These are phyloP conservation scores for Tribonema minus DNA, from an alignment of 108 stramenopile genomes.

Conservation along the genomic window DNA sequence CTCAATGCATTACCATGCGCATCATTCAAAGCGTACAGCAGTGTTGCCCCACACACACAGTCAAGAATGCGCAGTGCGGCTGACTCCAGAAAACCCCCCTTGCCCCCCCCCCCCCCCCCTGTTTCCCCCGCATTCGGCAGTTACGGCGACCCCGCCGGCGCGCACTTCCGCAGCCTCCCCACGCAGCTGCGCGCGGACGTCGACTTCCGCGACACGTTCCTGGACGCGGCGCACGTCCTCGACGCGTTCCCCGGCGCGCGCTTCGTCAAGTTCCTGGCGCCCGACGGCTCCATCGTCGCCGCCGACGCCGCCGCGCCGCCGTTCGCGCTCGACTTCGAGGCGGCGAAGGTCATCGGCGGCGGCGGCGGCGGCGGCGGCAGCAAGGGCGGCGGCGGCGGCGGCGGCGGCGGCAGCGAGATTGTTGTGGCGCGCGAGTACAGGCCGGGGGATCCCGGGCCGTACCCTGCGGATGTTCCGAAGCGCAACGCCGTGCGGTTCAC, in stretches of 20 bases:
- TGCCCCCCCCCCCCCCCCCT: not conserved
- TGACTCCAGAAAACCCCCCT: not conserved
- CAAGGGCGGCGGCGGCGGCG: not conserved
- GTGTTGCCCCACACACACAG: too few relatives aligned
- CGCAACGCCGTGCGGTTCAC: constrained; percentile 90
- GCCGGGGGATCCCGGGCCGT: not conserved
- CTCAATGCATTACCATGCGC: too few relatives aligned
- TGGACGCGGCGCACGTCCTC: constrained; percentile 66
- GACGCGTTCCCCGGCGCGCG: constrained; percentile 58
- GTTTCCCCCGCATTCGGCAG: not conserved
- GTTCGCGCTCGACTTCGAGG: not conserved
- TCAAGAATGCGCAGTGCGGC: too few relatives aligned
- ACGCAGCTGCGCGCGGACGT: constrained; percentile 57
- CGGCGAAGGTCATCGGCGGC: not conserved
- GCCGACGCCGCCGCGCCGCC: not conserved
- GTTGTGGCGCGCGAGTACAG: not conserved
- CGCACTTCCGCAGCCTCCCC: constrained; percentile 55
- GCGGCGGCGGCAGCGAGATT: not conserved
- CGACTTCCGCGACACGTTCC: constrained; percentile 84
- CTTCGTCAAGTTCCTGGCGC: not conserved
- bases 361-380: not conserved
- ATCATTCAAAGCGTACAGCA: too few relatives aligned
- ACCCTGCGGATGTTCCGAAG: constrained; percentile 30
- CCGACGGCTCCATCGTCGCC: not conserved
- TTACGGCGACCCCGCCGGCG: constrained; percentile 72